Conservation (phyloP, 495 filamentous ascomycete species). For the Aspergillus biplanus region DNA sequence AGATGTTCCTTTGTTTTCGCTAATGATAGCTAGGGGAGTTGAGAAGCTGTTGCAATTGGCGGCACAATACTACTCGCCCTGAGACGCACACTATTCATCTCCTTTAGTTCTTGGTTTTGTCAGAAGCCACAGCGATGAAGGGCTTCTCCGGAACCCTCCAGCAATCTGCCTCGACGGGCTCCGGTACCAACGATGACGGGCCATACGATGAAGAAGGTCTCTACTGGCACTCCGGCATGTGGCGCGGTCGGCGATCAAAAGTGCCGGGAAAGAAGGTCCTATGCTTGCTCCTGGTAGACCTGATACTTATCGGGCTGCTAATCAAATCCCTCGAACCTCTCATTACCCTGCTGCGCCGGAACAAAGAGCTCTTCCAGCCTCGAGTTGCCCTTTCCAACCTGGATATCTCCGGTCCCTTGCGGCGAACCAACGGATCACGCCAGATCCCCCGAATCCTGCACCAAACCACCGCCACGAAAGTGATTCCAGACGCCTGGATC, state of each 20-base stretch:
- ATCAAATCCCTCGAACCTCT: background rate
- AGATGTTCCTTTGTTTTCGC: background rate
- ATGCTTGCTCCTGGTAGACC: background rate
- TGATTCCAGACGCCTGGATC: background rate
- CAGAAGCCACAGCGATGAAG: background rate
- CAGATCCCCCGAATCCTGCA: background rate
- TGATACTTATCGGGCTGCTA: background rate
- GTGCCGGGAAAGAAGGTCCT: background rate
- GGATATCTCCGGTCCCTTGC: background rate
- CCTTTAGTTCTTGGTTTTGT: background rate
- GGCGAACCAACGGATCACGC: background rate
- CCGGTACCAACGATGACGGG: background rate
- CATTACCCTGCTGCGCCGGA: background rate
- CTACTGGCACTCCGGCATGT: background rate
- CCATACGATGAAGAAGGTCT: background rate
- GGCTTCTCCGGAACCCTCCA: background rate
- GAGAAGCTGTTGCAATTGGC: background rate
- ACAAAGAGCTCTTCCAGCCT: background rate
- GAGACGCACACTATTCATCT: background rate
- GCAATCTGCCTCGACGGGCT: background rate
- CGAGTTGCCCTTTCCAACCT: background rate
- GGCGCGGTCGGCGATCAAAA: background rate
- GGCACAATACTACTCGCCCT: background rate
- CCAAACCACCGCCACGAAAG: background rate
- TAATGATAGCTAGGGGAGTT: background rate